Evolutionary conservation across 2,329 filamentous ascomycete species (phyloP).

Genomic region (Diatrype stigma): DNA sequence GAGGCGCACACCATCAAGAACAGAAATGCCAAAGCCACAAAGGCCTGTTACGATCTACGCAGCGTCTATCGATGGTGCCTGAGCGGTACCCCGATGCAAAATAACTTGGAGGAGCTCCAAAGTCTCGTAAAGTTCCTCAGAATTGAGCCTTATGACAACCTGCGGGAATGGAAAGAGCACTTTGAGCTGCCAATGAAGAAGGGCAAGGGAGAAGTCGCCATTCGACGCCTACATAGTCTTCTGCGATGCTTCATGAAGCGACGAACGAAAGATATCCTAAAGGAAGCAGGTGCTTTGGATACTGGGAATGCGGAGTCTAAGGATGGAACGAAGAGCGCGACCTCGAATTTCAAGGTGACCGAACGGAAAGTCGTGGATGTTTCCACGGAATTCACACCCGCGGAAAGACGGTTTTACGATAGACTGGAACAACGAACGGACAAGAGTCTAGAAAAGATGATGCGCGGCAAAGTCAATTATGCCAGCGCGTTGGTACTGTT

Average conservation of each 20-base stretch:
- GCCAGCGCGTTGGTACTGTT: slow-evolving; percentile 90
- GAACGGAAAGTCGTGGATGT: slow-evolving; percentile 84
- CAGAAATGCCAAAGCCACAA: slow-evolving; percentile 89
- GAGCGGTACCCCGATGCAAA: slow-evolving; percentile 96
- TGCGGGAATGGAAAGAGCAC: slow-evolving; percentile 83
- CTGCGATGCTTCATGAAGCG: slow-evolving; percentile 96
- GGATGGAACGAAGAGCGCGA: slow-evolving; percentile 42
- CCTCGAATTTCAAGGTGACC: slow-evolving; percentile 80
- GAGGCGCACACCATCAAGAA: slow-evolving; percentile 99
- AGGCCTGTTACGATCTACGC: slow-evolving; percentile 80
- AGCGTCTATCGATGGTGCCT: slow-evolving; percentile 94
- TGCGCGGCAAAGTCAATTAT: slow-evolving; percentile 80
- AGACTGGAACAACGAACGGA: slow-evolving; percentile 80
- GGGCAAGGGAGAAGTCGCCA: slow-evolving; percentile 83
- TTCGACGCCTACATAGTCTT: slow-evolving; percentile 78
- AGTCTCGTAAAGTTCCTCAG: slow-evolving; percentile 88
- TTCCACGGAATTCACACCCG: slow-evolving; percentile 70
- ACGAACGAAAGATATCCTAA: slow-evolving; percentile 95
- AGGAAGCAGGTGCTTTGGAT: slow-evolving; percentile 76
- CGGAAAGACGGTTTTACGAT: slow-evolving; percentile 82
- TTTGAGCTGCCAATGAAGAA: slow-evolving; percentile 89
- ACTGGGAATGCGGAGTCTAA: slow-evolving; percentile 62
- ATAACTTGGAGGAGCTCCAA: slow-evolving; percentile 94
- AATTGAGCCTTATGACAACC: slow-evolving; percentile 85
- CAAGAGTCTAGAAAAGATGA: slow-evolving; percentile 82